phyloP scores from a whole-genome alignment of 2,329 filamentous ascomycete genomes.

The Graphilbum sp. region DNA sequence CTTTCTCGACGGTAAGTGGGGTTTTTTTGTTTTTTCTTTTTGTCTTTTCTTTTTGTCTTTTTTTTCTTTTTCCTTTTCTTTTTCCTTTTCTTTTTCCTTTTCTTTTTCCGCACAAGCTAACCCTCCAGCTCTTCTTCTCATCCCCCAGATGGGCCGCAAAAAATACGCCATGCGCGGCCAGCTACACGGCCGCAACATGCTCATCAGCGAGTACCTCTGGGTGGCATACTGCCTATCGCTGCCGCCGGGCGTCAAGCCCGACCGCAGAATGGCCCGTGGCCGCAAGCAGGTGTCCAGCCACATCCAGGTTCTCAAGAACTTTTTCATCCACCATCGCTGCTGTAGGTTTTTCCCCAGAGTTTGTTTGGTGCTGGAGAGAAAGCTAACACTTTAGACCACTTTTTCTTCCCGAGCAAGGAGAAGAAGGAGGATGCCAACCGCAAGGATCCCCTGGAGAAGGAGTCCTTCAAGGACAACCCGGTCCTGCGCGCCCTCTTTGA shows the following conservation, averaged over 20 bases:
- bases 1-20: constrained; percentile 53
- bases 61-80: not conserved
- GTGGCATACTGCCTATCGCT: constrained; percentile 30
- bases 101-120: too few relatives aligned
- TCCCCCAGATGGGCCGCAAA: constrained; percentile 48
- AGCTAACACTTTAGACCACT: constrained; percentile 29
- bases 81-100: not conserved
- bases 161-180: constrained; percentile 50
- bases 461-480: constrained; percentile 47
- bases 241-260: constrained; percentile 27
- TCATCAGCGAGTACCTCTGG: constrained; percentile 54
- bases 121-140: constrained; percentile 39
- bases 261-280: constrained; percentile 26
- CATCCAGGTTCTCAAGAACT: constrained; percentile 54
- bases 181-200: constrained; percentile 51
- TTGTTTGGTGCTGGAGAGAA: not conserved
- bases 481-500: constrained; percentile 46
- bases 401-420: constrained; percentile 38
- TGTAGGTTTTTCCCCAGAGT: constrained; percentile 29
- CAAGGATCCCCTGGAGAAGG: constrained; percentile 21
- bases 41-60: constrained; percentile 11
- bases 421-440: constrained; percentile 34
- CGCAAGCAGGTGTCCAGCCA: constrained; percentile 55
- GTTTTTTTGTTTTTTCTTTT: constrained; percentile 13
- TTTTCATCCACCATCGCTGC: constrained; percentile 44